A percentile compares a stretch with the other conserved stretches of the same genome.
Conservation (phyloP, 495 filamentous ascomycete species). For the Neurospora sp. region DNA sequence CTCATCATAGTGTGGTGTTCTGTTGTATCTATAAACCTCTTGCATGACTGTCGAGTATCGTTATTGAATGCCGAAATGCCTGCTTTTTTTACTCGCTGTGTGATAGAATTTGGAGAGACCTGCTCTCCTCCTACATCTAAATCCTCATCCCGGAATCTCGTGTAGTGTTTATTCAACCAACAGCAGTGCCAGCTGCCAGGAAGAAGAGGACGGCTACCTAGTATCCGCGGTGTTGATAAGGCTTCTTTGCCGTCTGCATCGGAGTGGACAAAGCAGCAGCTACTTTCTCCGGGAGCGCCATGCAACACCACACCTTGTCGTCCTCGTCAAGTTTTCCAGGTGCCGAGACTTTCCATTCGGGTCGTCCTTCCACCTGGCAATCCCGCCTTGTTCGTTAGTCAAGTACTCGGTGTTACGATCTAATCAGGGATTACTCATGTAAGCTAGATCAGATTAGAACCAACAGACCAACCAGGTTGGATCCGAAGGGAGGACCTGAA, state of each 20-base stretch:
- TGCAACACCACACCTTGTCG: neutral
- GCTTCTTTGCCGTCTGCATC: neutral
- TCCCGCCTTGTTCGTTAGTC: too few relatives aligned
- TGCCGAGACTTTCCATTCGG: neutral
- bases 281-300: neutral
- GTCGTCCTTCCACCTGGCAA: neutral
- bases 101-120: neutral
- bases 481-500: too few relatives aligned
- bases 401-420: too few relatives aligned
- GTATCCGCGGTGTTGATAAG: neutral
- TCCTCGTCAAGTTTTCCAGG: neutral
- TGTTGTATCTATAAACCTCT: neutral
- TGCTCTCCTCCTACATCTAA: neutral
- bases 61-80: neutral
- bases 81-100: neutral
- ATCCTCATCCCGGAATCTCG: neutral
- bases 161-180: neutral
- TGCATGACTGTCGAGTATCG: neutral
- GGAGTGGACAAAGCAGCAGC: neutral
- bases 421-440: too few relatives aligned
- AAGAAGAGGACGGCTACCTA: neutral
- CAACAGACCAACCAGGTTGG: too few relatives aligned
- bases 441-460: too few relatives aligned
- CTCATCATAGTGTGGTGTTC: neutral
- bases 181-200: neutral